A percentile compares a stretch with the other conserved stretches of the same genome.
Evolutionary conservation across 108 stramenopile species (phyloP).

Genomic region (Fistulifera pelliculosa): DNA sequence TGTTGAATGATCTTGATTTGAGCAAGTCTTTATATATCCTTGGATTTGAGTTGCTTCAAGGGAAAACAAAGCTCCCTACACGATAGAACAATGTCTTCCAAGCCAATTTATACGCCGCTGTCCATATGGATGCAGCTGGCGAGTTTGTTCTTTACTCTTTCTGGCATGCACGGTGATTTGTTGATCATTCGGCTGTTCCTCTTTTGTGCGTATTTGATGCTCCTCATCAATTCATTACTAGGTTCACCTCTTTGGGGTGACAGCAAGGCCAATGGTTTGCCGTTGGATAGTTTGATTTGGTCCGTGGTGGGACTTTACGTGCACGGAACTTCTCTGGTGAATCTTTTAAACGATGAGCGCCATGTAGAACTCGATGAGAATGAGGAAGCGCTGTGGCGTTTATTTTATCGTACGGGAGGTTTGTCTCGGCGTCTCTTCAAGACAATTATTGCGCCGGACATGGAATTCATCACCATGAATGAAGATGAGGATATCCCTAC

Average conservation of each 20-base stretch:
- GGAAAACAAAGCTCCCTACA: no score
- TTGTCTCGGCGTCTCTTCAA: constrained; percentile 16
- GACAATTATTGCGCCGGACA: constrained; percentile 5
- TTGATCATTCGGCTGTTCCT: constrained; percentile 21
- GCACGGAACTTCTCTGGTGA: constrained; percentile 10
- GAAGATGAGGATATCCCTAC: constrained; percentile 10
- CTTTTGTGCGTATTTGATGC: constrained; percentile 13
- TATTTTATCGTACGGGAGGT: constrained; percentile 28
- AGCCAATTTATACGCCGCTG: constrained; percentile 2
- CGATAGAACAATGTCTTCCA: no score
- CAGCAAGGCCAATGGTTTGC: constrained; percentile 1
- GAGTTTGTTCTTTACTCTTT: constrained; percentile 15
- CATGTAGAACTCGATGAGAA: constrained; percentile 11
- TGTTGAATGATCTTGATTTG: no score
- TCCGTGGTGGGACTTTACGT: constrained; percentile 18
- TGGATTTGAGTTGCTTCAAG: no score
- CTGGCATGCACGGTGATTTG: constrained; percentile 17
- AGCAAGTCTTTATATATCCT: no score
- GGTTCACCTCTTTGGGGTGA: constrained; percentile 18
- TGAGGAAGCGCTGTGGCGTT: constrained; percentile 22
- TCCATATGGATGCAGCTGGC: constrained; percentile 18
- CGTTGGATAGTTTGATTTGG: constrained; percentile 18
- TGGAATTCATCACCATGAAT: constrained; percentile 14
- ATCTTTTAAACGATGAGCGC: constrained; percentile 16
- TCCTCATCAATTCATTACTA: constrained; percentile 13